A percentile compares a stretch with the other conserved stretches of the same genome.
These are phyloP conservation scores for Diplodia intermedia DNA, from an alignment of 2,329 filamentous ascomycete species.

Conservation along the genomic window DNA sequence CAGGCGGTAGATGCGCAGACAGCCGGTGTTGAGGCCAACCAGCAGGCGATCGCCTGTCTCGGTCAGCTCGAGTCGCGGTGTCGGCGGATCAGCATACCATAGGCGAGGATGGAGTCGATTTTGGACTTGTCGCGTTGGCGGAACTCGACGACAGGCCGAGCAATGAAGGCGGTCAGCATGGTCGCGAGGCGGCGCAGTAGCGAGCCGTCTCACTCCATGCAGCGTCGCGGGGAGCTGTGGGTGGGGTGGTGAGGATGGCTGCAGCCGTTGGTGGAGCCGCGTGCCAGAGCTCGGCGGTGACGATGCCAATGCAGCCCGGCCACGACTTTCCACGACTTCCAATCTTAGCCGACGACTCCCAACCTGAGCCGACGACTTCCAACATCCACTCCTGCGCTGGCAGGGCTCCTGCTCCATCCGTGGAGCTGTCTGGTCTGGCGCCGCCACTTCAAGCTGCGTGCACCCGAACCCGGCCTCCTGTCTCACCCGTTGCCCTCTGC, in stretches of 20 bases:
- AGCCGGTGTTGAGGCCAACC: constrained; percentile 89
- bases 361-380: too few species aligned
- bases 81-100: constrained; percentile 63
- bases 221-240: constrained; percentile 10
- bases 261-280: neutral
- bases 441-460: too few species aligned
- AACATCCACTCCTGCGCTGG: too few species aligned
- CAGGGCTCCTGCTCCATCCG: too few species aligned
- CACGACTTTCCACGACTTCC: neutral
- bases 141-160: constrained; percentile 95
- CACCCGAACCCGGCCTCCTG: too few species aligned
- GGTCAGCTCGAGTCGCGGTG: constrained; percentile 32
- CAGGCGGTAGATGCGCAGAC: constrained; percentile 86
- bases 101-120: constrained; percentile 93
- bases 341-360: too few species aligned
- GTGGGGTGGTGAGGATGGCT: neutral
- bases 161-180: constrained; percentile 98
- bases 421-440: too few species aligned
- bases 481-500: too few species aligned
- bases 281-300: constrained; percentile 12
- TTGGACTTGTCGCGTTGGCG: constrained; percentile 93
- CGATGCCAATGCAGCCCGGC: constrained; percentile 4
- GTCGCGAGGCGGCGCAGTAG: constrained; percentile 30
- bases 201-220: constrained; percentile 12
- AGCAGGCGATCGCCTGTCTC: constrained; percentile 80